Conservation (phyloP, 345 rosid genomes). For the Arabidopsis suecica region DNA sequence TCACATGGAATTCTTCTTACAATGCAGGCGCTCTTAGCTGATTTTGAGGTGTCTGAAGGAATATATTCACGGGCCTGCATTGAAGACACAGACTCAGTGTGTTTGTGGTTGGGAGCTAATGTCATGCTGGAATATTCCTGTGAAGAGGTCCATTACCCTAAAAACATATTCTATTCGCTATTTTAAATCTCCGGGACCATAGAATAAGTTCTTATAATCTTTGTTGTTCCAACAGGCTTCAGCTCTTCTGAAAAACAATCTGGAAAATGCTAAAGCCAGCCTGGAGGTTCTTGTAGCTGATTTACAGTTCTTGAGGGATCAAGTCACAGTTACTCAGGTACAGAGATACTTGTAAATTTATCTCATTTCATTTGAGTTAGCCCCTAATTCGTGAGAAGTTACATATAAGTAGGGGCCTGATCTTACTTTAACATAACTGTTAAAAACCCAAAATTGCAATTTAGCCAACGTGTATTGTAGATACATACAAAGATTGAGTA, state of each 20-base stretch:
- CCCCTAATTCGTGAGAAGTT: not conserved
- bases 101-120: conserved; percentile 95
- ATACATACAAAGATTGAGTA: conserved; percentile 1
- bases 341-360: not conserved
- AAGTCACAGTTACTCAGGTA: conserved; percentile 97
- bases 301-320: conserved; percentile 92
- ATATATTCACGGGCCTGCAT: conserved; percentile 80
- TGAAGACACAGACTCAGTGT: conserved; percentile 74
- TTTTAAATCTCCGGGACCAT: conserved; percentile 33
- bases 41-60: conserved; percentile 97
- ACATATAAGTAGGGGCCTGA: not conserved
- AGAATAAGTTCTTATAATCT: conserved; percentile 37
- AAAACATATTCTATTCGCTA: conserved; percentile 15
- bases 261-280: conserved; percentile 96
- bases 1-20: conserved; percentile 19
- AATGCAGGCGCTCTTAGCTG: conserved; percentile 71
- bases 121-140: conserved; percentile 97
- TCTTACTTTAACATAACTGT: not conserved
- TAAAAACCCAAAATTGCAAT: not conserved
- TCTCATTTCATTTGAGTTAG: conserved; percentile 5
- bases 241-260: conserved; percentile 75
- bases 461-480: not conserved
- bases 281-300: conserved; percentile 87
- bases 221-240: conserved; percentile 60
- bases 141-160: conserved; percentile 64